Evolutionary conservation across 176 grass and related monocot genomes (phyloP).

Genomic region (Carex littledalei): DNA sequence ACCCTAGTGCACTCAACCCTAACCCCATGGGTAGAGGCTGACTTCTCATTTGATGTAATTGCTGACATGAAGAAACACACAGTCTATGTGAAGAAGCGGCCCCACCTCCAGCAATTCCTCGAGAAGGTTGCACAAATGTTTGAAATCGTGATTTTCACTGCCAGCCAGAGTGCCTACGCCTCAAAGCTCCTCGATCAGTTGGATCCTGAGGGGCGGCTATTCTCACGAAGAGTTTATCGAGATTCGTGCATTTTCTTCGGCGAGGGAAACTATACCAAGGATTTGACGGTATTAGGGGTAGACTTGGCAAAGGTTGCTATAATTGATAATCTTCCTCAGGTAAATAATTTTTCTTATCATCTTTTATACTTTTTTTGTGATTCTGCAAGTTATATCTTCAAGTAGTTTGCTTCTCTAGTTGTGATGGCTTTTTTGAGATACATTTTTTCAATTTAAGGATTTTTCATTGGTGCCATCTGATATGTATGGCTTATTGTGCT

Average conservation of each 20-base stretch:
- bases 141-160: slow-evolving; percentile 95
- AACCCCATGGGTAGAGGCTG: slow-evolving; percentile 49
- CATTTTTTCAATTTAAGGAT: not conserved
- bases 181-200: slow-evolving; percentile 81
- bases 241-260: slow-evolving; percentile 81
- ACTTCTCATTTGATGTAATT: slow-evolving; percentile 83
- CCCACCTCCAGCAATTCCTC: slow-evolving; percentile 81
- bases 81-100: slow-evolving; percentile 83
- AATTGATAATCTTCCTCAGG: slow-evolving; percentile 96
- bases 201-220: slow-evolving; percentile 73
- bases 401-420: not conserved
- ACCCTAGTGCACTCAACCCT: slow-evolving; percentile 94
- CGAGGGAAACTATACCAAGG: slow-evolving; percentile 88
- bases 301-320: slow-evolving; percentile 87
- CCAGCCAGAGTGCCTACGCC: slow-evolving; percentile 91
- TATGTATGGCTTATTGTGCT: not conserved
- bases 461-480: not conserved
- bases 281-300: slow-evolving; percentile 72
- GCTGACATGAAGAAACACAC: slow-evolving; percentile 87
- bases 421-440: not conserved
- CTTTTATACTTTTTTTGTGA: not conserved
- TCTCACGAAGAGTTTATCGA: slow-evolving; percentile 70
- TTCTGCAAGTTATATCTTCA: not conserved
- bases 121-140: slow-evolving; percentile 79
- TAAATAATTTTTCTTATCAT: slow-evolving; percentile 11